Base-by-base conservation (phyloP, 2,329 filamentous ascomycete genomes). In the Stachybotrys chartarum region DNA sequence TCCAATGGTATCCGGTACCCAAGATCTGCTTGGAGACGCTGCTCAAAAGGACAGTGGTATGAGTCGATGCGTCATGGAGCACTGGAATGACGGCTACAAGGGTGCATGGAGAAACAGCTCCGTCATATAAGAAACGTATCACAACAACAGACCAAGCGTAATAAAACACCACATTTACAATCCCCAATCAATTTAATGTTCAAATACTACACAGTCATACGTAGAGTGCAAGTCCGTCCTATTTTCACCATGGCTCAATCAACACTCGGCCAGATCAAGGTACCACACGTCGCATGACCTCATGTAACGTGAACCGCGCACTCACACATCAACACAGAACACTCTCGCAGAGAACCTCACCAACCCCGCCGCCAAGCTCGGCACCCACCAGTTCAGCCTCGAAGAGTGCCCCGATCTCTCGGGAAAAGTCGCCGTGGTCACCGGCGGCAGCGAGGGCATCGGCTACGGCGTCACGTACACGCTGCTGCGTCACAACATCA, bases 401-500 rank as follows among this genome's bases (percentile, higher is more conserved):
- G 71, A 78, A 14, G 72, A 86, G 39, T 78, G 83, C 0, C 84
- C 84, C 1, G 80, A 84, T 58, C 77, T 85, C 5, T 72, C 71
- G 0, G 80, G 78, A 47, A 88, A 87, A 64, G 81, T 87, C 4
- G 85, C 81, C 3, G 72, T 88, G 8, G 75, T 88, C 1, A 87
- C 84, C 0, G 85, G 85, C 5, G 84, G 84, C 12, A 79, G 76
- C 51, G 80, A 86, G 61, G 85, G 85, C 6, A 85, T 88, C 31
- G 85, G 85, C 0, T 88, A 83, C 55, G 85, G 82, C 35, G 77
- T 77, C 59, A 82, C 80, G 0, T 75, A 86, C 63, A 87, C 83
- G 0, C 72, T 88, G 0, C 77, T 88, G 12, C 72, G 76, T 30
- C 74, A 84, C 63, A 82, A 84, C 62, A 78, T 88, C 54, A 66